Evolutionary conservation across 108 stramenopile species (phyloP).

Genomic region (Pseudonitzschia pungens): DNA sequence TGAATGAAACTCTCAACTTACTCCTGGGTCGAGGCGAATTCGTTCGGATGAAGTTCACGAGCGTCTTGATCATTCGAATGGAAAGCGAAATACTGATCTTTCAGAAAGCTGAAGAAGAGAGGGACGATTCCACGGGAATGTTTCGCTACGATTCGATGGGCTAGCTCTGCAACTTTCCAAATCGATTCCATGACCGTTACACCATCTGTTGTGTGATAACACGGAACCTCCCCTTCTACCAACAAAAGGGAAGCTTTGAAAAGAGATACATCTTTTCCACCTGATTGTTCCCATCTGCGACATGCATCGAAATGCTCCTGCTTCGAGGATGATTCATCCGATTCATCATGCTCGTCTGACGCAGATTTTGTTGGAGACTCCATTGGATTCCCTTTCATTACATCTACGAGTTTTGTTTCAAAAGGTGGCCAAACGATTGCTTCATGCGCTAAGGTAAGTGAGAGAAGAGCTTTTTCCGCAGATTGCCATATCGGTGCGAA

Average conservation of each 20-base stretch:
- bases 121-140: slow-evolving; percentile 80
- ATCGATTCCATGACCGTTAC: slow-evolving; percentile 54
- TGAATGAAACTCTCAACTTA: neutral
- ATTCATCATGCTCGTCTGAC: neutral
- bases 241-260: slow-evolving; percentile 29
- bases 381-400: slow-evolving; percentile 36
- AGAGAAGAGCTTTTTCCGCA: slow-evolving; percentile 51
- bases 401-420: slow-evolving; percentile 37
- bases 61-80: slow-evolving; percentile 71
- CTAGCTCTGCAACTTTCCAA: slow-evolving; percentile 65
- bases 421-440: slow-evolving; percentile 58
- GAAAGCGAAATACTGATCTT: slow-evolving; percentile 67
- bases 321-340: neutral
- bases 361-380: neutral
- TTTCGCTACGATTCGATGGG: slow-evolving; percentile 54
- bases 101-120: slow-evolving; percentile 72
- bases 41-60: slow-evolving; percentile 54
- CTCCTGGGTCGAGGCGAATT: neutral
- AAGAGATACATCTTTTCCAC: slow-evolving; percentile 41
- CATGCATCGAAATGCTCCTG: slow-evolving; percentile 47
- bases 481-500: slow-evolving; percentile 79
- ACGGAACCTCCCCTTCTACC: slow-evolving; percentile 47
- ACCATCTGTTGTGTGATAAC: slow-evolving; percentile 51
- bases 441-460: slow-evolving; percentile 54
- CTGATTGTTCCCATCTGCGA: slow-evolving; percentile 62